Evolutionary conservation across 139 green algal genomes (phyloP), one percentile per base, ranked within the genome.

Genomic region (Chlorella sp.): DNA sequence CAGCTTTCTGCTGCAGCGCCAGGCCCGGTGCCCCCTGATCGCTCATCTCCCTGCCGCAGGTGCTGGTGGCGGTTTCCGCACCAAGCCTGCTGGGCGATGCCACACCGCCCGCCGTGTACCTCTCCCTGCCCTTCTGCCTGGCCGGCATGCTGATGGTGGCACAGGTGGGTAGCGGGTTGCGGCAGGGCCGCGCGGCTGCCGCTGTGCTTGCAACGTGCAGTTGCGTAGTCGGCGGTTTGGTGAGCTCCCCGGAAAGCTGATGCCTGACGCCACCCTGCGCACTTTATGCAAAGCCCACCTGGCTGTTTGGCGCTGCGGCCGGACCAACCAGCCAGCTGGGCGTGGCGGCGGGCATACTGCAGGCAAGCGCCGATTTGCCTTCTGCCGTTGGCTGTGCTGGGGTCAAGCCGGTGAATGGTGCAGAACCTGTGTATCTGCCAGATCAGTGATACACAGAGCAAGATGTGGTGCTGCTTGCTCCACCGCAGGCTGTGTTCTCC

Each of bases 91-190:
- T 70, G 63, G 26, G 63, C 17, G 16, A 30, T 36, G 17, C 17
- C 26, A 70, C 63, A 7, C n/a, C n/a, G 51, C 51, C 51, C n/a
- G 69, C 69, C 38, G 69, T 75, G 0, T 56, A 56, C 23, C 7
- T 56, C 6, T 75, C 69, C 30, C 69, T 75, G 69, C 69, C 69
- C 17, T 26, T n/a, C 21, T 75, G 69, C 69, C 36, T 75, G 69
- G 69, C 23, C 9, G 69, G 69, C 69, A 75, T 75, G 69, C 69
- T 75, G 69, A 75, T 75, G 69, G 69, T 75, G 69, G 69, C 69
- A 38, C 69, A 60, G 51, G 51, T 60, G 51, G 51, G 51, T 4
- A 51, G 6, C 44, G 44, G 44, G 6, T 9, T 6, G 7, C 44
- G 9, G 9, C 44, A 9, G 9, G 44, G 44, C 44, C 9, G n/a